Evolutionary conservation across 2,329 filamentous ascomycete species (phyloP).

Genomic region (Fusarium dimerum): DNA sequence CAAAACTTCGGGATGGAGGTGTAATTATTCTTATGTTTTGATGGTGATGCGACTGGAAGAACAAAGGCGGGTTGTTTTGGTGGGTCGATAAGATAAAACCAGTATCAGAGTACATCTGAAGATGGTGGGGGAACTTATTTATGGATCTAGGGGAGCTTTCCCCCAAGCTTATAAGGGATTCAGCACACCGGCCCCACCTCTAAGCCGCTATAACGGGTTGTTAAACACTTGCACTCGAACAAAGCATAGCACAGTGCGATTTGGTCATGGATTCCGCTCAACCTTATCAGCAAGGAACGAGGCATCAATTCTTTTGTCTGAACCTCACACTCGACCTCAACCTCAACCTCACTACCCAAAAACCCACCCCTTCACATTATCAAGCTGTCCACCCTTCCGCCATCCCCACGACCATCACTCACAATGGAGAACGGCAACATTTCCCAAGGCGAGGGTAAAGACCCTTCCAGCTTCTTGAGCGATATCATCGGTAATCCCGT

Average conservation of each 20-base stretch:
- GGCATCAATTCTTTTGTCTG: constrained; percentile 21
- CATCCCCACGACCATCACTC: neutral
- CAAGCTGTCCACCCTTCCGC: neutral
- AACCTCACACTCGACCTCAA: constrained; percentile 13
- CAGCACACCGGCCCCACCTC: constrained; percentile 8
- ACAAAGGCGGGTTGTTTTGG: neutral
- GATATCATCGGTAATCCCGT: constrained; percentile 94
- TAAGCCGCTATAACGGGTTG: constrained; percentile 18
- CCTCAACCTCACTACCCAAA: constrained; percentile 7
- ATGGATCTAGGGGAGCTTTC: constrained; percentile 10
- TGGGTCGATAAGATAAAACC: neutral
- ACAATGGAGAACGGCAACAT: constrained; percentile 75
- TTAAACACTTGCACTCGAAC: constrained; percentile 17
- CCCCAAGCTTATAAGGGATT: constrained; percentile 2
- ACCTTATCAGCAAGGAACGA: constrained; percentile 22
- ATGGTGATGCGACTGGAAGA: neutral
- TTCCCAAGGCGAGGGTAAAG: constrained; percentile 72
- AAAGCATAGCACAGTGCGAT: constrained; percentile 25
- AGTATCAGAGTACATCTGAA: neutral
- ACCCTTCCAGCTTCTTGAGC: constrained; percentile 89
- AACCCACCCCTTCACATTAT: neutral
- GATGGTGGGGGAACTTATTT: neutral
- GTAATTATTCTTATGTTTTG: neutral
- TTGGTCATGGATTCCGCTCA: constrained; percentile 4
- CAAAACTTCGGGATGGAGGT: neutral